Evolutionary conservation across 2,329 filamentous ascomycete species (phyloP).

Genomic region (Amauroascus verrucosus): DNA sequence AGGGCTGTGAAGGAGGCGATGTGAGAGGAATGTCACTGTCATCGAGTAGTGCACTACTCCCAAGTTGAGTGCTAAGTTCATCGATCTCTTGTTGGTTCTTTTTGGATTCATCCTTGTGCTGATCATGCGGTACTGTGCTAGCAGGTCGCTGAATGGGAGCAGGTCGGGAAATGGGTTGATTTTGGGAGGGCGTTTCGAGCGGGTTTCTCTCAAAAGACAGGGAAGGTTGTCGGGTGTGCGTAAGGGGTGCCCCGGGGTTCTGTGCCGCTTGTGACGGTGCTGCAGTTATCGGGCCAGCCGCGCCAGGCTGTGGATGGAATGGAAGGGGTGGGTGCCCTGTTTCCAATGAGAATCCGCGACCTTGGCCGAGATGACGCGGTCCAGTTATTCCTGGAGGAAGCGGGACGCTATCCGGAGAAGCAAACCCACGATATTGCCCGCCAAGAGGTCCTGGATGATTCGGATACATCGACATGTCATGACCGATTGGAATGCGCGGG

Average conservation of each 20-base stretch:
- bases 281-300: slow-evolving; percentile 25
- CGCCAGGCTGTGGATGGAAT: slow-evolving; percentile 38
- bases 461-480: slow-evolving; percentile 47
- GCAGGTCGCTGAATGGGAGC: slow-evolving; percentile 80
- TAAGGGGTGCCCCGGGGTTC: slow-evolving; percentile 38
- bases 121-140: slow-evolving; percentile 52
- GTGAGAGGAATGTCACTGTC: slow-evolving; percentile 61
- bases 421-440: slow-evolving; percentile 46
- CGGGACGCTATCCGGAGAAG: slow-evolving; percentile 42
- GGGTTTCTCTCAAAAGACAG: slow-evolving; percentile 48
- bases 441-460: slow-evolving; percentile 43
- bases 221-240: slow-evolving; percentile 69
- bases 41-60: slow-evolving; percentile 76
- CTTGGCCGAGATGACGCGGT: slow-evolving; percentile 50
- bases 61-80: slow-evolving; percentile 66
- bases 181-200: slow-evolving; percentile 50
- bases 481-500: slow-evolving; percentile 42
- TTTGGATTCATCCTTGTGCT: slow-evolving; percentile 32
- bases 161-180: slow-evolving; percentile 69
- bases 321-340: slow-evolving; percentile 32
- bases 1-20: slow-evolving; percentile 34
- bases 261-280: slow-evolving; percentile 22
- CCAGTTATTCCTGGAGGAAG: slow-evolving; percentile 51
- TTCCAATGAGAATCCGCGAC: slow-evolving; percentile 46
- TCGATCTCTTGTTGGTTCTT: slow-evolving; percentile 51